These are phyloP conservation scores for Vanderwaltozyma yarrowii DNA, from an alignment of 805 yeast genomes.

Conservation along the genomic window DNA sequence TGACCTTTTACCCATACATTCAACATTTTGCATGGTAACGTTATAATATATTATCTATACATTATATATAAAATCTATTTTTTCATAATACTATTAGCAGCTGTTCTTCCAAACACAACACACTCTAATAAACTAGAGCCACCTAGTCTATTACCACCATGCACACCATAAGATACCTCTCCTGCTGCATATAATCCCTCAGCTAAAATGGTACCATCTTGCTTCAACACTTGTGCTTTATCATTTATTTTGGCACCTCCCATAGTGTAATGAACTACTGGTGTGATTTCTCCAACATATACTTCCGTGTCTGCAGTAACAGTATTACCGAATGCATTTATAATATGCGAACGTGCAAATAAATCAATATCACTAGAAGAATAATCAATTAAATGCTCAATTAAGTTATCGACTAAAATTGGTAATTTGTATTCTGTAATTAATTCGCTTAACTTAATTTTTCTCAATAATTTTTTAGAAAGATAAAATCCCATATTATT, in stretches of 20 bases:
- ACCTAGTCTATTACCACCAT: conserved; percentile 52
- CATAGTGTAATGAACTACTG: conserved; percentile 57
- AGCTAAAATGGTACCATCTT: conserved; percentile 26
- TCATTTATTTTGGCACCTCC: conserved; percentile 55
- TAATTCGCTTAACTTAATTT: conserved; percentile 23
- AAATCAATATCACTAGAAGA: conserved; percentile 22
- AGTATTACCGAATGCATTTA: conserved; percentile 24
- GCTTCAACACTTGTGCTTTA: conserved; percentile 33
- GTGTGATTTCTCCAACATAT: conserved; percentile 45
- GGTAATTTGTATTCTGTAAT: conserved; percentile 20
- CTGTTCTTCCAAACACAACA: conserved; percentile 49
- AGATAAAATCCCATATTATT: conserved; percentile 44
- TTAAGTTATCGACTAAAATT: conserved; percentile 15
- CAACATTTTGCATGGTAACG: too few relatives aligned
- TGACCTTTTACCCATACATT: too few relatives aligned
- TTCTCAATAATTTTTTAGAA: conserved; percentile 29
- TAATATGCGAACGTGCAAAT: conserved; percentile 29
- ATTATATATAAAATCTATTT: neutral
- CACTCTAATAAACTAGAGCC: conserved; percentile 51
- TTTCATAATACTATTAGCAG: conserved; percentile 32
- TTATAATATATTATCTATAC: too few relatives aligned
- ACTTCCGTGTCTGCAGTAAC: conserved; percentile 23
- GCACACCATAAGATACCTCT: conserved; percentile 60
- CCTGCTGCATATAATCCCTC: conserved; percentile 52
- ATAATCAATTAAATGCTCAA: conserved; percentile 17